Conservation (phyloP, 495 filamentous ascomycete genomes). For the Neurospora discreta region DNA sequence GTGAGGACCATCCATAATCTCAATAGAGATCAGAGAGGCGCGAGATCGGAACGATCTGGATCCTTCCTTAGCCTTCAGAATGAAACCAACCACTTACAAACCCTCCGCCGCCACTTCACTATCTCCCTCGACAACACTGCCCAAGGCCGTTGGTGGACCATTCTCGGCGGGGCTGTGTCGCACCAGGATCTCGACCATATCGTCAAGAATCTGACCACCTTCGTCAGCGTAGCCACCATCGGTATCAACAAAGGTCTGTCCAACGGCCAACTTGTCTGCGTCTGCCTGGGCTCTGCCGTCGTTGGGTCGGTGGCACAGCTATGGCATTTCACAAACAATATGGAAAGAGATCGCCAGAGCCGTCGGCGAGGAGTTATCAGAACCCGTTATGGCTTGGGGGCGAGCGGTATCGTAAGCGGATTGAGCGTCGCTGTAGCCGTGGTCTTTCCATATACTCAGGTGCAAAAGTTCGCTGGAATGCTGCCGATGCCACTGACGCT, state of each 20-base stretch:
- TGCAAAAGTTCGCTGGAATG: not conserved
- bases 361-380: not conserved
- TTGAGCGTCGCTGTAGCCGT: not conserved
- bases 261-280: not conserved
- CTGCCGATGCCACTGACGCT: not conserved
- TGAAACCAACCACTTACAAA: not conserved
- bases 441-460: not conserved
- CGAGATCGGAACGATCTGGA: not conserved
- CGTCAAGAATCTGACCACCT: not conserved
- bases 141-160: not conserved
- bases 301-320: not conserved
- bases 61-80: not conserved
- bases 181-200: not conserved
- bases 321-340: not conserved
- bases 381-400: not conserved
- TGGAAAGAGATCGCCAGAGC: not conserved
- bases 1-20: not conserved
- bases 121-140: not conserved
- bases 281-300: not conserved
- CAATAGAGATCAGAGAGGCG: not conserved
- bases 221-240: not conserved
- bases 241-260: not conserved
- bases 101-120: not conserved
- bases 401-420: not conserved
- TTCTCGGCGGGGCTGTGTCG: not conserved